Base-by-base conservation (phyloP, 495 filamentous ascomycete species). In the Trichoderma parareesei region DNA sequence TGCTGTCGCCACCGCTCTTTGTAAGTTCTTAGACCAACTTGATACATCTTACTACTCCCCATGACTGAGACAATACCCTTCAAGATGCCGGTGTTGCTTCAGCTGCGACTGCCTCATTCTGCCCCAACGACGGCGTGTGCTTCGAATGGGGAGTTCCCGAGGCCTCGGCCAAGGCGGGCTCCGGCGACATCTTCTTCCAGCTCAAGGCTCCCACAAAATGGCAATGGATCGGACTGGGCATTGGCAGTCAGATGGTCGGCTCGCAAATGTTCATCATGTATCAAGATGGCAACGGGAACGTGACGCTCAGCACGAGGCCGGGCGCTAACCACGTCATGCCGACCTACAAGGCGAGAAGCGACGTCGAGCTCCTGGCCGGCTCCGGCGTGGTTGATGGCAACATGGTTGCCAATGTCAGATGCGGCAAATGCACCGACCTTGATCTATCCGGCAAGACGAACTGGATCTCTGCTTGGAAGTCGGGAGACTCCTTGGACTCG, bases 221-320 rank as follows among this genome's bases (percentile, higher is more conserved):
- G 67, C 72, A 81, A 71, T 92, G 89, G 88, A 82, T 88, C 27
- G 86, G 79, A 1, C 73, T 90, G 7, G 89, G 87, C 8, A 85
- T 87, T 49, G 89, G 89, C 14, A 67, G 64, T 0, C 67, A 68
- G 38, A 92, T 92, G 89, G 68, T 71, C 1, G 85, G 81, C 16
- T 75, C 89, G 16, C 85, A 84, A 67, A 88, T 92, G 41, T 90
- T 90, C 67, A 71, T 91, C 40, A 81, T 89, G 67, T 91, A 90
- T 72, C 72, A 83, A 18, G 71, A 85, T 66, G 83, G 84, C 4
- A 67, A 68, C 9, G 83, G 82, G 18, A 84, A 88, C 67, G 78
- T 68, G 40, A 92, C 89, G 0, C 65, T 90, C 59, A 90, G 88
- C 20, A 81, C 86, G 3, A 82, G 89, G n/a, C 71, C 72, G 33